Conservation (phyloP, 1,284 basidiomycete species). For the Uromyces viciae-fabae region DNA sequence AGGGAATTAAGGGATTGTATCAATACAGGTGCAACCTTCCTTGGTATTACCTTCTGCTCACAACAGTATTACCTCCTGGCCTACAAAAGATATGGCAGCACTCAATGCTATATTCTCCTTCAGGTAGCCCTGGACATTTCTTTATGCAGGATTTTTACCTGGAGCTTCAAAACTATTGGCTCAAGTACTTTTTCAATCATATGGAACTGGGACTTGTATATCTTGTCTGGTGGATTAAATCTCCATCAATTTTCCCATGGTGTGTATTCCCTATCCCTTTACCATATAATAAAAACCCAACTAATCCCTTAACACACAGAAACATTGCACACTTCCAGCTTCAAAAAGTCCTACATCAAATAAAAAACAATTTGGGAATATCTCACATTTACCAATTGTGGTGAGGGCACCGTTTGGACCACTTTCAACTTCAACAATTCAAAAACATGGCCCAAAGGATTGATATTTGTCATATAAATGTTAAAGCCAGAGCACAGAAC, state of each 20-base stretch:
- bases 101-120: background rate
- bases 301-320: too few relatives aligned
- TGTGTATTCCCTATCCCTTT: background rate
- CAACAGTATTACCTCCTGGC: background rate
- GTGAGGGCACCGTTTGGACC: too few relatives aligned
- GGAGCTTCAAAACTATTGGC: conserved; percentile 14
- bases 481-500: too few relatives aligned
- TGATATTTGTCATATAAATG: too few relatives aligned
- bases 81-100: background rate
- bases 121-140: background rate
- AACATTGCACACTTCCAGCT: too few relatives aligned
- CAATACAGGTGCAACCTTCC: conserved; percentile 1
- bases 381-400: too few relatives aligned
- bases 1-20: background rate
- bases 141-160: background rate
- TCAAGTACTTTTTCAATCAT: conserved; percentile 26
- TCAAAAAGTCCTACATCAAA: too few relatives aligned
- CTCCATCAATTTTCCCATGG: too few relatives aligned
- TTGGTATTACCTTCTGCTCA: background rate
- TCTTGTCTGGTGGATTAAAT: background rate
- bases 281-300: too few relatives aligned
- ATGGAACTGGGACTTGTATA: background rate
- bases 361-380: too few relatives aligned
- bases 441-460: too few relatives aligned
- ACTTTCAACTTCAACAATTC: too few relatives aligned